These are phyloP conservation scores for Metarhizium humberi DNA, from an alignment of 2,329 filamentous ascomycete species.

Conservation along the genomic window DNA sequence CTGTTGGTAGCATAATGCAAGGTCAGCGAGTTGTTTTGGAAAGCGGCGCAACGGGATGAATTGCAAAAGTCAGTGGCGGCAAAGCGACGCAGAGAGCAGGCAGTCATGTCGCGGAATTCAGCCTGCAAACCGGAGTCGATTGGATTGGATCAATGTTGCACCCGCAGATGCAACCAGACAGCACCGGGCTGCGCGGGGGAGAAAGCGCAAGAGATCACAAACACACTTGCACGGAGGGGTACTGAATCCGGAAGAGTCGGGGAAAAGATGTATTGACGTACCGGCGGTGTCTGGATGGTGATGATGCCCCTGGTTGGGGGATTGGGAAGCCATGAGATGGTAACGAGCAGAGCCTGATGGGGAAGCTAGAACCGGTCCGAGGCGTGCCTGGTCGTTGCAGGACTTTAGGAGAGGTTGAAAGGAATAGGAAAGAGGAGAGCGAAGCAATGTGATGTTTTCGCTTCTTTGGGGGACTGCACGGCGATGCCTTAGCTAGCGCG, in stretches of 20 bases:
- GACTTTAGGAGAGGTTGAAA: neutral
- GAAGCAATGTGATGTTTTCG: neutral
- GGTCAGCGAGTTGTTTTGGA: neutral
- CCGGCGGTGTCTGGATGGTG: conserved; percentile 8
- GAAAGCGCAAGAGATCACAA: neutral
- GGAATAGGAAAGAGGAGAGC: neutral
- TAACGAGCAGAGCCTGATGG: neutral
- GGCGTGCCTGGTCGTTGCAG: neutral
- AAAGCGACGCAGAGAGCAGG: neutral
- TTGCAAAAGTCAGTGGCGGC: neutral
- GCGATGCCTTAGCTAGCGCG: conserved; percentile 3
- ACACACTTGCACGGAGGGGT: neutral
- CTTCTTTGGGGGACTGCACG: neutral
- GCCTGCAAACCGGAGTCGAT: neutral
- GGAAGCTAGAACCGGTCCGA: neutral
- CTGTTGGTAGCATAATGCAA: neutral
- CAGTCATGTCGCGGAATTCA: neutral
- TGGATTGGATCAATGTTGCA: neutral
- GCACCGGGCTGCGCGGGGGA: neutral
- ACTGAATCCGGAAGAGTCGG: conserved; percentile 7
- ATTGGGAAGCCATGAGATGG: conserved; percentile 8
- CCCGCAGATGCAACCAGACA: neutral
- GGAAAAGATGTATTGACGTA: conserved; percentile 5
- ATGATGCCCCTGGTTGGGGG: conserved; percentile 6
- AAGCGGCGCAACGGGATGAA: neutral